Base-by-base conservation (phyloP, 495 filamentous ascomycete species). In the Penicillium alfredii region DNA sequence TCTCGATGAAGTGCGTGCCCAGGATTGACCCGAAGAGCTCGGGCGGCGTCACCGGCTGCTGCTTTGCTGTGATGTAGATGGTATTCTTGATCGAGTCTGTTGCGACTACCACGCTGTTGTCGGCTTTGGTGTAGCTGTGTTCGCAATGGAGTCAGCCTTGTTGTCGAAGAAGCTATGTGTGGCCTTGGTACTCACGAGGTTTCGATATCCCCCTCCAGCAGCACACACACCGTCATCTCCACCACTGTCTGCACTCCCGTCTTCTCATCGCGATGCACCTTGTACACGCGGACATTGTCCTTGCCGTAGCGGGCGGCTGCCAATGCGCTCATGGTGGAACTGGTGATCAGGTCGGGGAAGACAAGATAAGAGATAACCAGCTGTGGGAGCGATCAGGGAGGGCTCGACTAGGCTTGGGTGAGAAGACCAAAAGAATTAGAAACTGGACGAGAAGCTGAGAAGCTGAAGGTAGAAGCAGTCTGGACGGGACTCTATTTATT, bases 61-160 rank as follows among this genome's bases (percentile, higher is more conserved):
- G 84, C 65, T 95, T 96, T 47, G 92, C 90, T 35, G 80, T 71
- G 74, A 96, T 87, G 66, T 90, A 94, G 68, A 87, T 80, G 45
- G 89, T 95, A 68, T 98, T 94, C 69, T 98, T 98, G 71, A 95
- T 90, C 7, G 88, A 90, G 65, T 98, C 92, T 24, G 92, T 98
- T 33, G 92, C 88, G 25, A 98, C 92, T 15, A 98, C 75, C 35
- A 93, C 85, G 58, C 82, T 85, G 72, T 98, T 98, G 67, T 98
- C 92, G 51, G 87, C 90, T 55, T 76, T 61, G 40, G 88, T 98
- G 72, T 95, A 96, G 34, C 84, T 89, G 47, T n/a, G n/a, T n/a
- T n/a, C 14, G 23, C 17, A 14, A 10, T 11, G 23, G 54, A 26
- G 20, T 51, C 43, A 40, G 28, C 31, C 17, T 20, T 1, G 11